Base-by-base conservation (phyloP, 2,329 filamentous ascomycete species). In the Colletotrichum paranaense region DNA sequence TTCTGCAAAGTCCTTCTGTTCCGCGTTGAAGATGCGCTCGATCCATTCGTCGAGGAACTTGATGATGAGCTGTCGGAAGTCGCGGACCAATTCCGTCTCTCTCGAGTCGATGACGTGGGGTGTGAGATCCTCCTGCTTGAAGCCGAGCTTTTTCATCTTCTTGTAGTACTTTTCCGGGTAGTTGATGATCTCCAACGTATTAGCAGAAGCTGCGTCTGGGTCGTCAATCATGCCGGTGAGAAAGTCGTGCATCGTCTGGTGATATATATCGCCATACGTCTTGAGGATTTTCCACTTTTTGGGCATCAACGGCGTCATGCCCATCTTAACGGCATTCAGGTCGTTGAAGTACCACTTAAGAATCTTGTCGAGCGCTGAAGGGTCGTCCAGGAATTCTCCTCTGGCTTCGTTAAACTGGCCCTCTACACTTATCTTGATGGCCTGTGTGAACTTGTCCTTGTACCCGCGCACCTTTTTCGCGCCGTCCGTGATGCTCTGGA, bases 281-380 rank as follows among this genome's bases (percentile, higher is more conserved):
- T 93, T 92, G 84, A 95, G 93, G 60, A 99, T 98, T 80, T 93
- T 95, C 97, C 97, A 99, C 82, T 97, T 97, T 84, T 94, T 96
- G 9, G 97, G 97, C 91, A 98, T 95, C 66, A 99, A 88, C 32
- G 91, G 90, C 73, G 93, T 91, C 94, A 99, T 97, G 79, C 97
- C 96, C 75, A 97, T 89, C 82, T 96, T 95, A 80, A 98, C 96
- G 4, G 95, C 95, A 82, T 97, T 97, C 49, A 99, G 89, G 81
- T 99, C 96, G 84, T 98, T 98, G 86, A 98, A 99, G 84, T 92
- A 99, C 97, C 97, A 99, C 79, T 94, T 94, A 84, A 98, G 91
- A 76, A 90, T 92, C 86, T 98, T 98, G 76, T 97, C 94, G 59
- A 99, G 87, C 78, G 90, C 91, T 62, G 92, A 89, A 0, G 97